phyloP scores from a whole-genome alignment of 1,284 basidiomycete species.

The Hortiboletus rubellus region DNA sequence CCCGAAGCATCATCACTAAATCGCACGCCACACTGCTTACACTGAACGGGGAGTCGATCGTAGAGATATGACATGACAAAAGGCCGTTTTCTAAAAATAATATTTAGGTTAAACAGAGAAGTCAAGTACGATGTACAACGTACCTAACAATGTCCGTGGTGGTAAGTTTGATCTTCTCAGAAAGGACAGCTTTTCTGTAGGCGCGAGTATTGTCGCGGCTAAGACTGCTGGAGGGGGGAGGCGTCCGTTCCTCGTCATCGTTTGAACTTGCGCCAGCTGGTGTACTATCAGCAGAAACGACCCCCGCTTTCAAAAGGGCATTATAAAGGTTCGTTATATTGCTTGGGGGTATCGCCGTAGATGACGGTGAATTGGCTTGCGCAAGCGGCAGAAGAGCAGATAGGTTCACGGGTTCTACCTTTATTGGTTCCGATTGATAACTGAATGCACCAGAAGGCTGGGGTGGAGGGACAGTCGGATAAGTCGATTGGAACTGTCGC shows the following conservation, averaged over 20 bases:
- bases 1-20: slow-evolving; percentile 74
- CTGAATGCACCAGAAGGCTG: slow-evolving; percentile 22
- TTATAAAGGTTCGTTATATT: slow-evolving; percentile 63
- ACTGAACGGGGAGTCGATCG: slow-evolving; percentile 75
- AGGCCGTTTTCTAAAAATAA: slow-evolving; percentile 56
- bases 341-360: slow-evolving; percentile 34
- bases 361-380: slow-evolving; percentile 24
- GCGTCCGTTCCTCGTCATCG: slow-evolving; percentile 42
- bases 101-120: slow-evolving; percentile 9
- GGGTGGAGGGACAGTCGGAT: slow-evolving; percentile 12
- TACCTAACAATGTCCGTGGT: slow-evolving; percentile 75
- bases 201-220: slow-evolving; percentile 57
- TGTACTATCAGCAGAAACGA: slow-evolving; percentile 58
- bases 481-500: slow-evolving; percentile 25
- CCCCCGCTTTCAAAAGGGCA: slow-evolving; percentile 70
- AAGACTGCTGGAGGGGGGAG: slow-evolving; percentile 39
- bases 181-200: slow-evolving; percentile 74
- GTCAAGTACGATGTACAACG: slow-evolving; percentile 23
- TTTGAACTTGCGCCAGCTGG: slow-evolving; percentile 49
- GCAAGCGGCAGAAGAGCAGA: slow-evolving; percentile 28
- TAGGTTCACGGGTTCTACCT: slow-evolving; percentile 35
- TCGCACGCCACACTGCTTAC: slow-evolving; percentile 92
- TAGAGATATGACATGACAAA: slow-evolving; percentile 69
- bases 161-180: slow-evolving; percentile 67
- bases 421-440: slow-evolving; percentile 25